Evolutionary conservation across 1,284 basidiomycete genomes (phyloP).

Genomic region (Marasmius tenuissimus): DNA sequence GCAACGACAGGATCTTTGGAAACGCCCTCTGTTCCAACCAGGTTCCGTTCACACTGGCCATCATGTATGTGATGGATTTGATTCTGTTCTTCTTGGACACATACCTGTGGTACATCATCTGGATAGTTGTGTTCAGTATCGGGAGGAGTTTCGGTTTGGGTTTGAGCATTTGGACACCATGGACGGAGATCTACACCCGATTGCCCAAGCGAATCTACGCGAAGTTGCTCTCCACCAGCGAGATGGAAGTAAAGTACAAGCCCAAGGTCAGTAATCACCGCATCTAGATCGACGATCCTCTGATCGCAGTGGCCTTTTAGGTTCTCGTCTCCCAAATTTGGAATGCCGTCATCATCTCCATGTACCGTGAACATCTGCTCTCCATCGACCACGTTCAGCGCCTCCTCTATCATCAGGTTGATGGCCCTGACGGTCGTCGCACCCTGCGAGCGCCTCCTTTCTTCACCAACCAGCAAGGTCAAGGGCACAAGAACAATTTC

Average conservation of each 20-base stretch:
- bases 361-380: conserved; percentile 95
- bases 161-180: conserved; percentile 95
- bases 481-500: conserved; percentile 76
- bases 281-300: not conserved
- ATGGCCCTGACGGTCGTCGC: conserved; percentile 81
- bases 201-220: conserved; percentile 96
- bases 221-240: conserved; percentile 87
- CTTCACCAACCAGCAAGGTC: conserved; percentile 87
- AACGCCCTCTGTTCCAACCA: conserved; percentile 82
- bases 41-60: conserved; percentile 85
- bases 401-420: conserved; percentile 92
- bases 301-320: conserved; percentile 26
- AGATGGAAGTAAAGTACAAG: conserved; percentile 98
- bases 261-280: conserved; percentile 68
- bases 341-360: conserved; percentile 98
- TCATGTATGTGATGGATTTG: conserved; percentile 97
- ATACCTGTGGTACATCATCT: conserved; percentile 96
- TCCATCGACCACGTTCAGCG: conserved; percentile 96
- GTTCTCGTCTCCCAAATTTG: conserved; percentile 96
- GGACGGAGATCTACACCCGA: conserved; percentile 94
- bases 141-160: conserved; percentile 87
- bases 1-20: conserved; percentile 83
- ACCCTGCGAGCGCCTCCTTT: conserved; percentile 92
- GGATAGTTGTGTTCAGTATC: conserved; percentile 94
- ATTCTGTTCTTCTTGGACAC: conserved; percentile 97